Evolutionary conservation across 441 rosid genomes (phyloP).

Genomic region (Flueggea neowawraea): DNA sequence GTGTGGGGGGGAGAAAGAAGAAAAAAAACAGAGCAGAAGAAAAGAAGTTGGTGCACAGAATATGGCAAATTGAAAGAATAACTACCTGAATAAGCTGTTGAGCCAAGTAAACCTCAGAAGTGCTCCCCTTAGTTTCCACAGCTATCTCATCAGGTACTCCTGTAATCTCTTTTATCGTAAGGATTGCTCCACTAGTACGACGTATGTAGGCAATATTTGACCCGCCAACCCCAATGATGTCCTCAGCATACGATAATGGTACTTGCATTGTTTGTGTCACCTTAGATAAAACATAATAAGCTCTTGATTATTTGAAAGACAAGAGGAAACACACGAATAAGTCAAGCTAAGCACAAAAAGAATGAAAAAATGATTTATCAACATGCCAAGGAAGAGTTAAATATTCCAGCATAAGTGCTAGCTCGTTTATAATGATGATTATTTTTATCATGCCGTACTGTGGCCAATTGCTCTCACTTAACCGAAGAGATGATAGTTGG

Average conservation of each 20-base stretch:
- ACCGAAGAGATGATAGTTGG: not conserved
- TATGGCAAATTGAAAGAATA: not conserved
- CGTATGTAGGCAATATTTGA: slow-evolving; percentile 55
- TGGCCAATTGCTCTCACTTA: too few species aligned
- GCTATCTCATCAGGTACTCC: slow-evolving; percentile 54
- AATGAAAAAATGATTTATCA: not conserved
- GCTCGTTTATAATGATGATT: too few species aligned
- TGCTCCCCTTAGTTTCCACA: slow-evolving; percentile 55
- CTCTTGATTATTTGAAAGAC: not conserved
- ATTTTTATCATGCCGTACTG: too few species aligned
- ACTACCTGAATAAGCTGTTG: slow-evolving; percentile 51
- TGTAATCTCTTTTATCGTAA: slow-evolving; percentile 45
- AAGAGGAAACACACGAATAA: not conserved
- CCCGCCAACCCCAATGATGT: slow-evolving; percentile 52
- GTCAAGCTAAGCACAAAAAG: slow-evolving; percentile 1
- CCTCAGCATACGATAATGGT: slow-evolving; percentile 57
- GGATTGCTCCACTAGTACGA: slow-evolving; percentile 44
- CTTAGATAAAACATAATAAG: slow-evolving; percentile 18
- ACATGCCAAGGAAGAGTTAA: too few species aligned
- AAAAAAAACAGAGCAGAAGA: too few species aligned
- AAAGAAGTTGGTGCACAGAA: too few species aligned
- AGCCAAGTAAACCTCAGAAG: slow-evolving; percentile 51
- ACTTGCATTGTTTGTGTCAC: slow-evolving; percentile 55
- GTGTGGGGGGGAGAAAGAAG: too few species aligned
- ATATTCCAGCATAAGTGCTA: too few species aligned